phyloP scores from a whole-genome alignment of 2,329 filamentous ascomycete species.

The Canariomyces notabilis region DNA sequence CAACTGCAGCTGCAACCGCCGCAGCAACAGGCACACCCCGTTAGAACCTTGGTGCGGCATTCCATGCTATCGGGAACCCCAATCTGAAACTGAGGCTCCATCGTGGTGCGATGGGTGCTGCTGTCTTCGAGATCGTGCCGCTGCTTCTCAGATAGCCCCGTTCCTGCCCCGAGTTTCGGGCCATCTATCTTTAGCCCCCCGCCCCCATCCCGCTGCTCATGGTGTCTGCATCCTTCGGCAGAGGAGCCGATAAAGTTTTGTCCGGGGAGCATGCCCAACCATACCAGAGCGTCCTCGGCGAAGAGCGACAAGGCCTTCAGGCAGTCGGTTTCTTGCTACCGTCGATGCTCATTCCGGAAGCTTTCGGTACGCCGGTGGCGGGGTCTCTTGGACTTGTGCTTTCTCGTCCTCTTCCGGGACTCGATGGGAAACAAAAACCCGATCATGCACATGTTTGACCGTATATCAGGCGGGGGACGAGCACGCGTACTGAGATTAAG shows the following conservation, averaged over 20 bases:
- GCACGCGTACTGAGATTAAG: not conserved
- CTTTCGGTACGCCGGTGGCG: not conserved
- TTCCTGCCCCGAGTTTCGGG: not conserved
- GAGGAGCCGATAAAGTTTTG: constrained; percentile 10
- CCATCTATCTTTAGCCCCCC: not conserved
- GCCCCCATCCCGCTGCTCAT: constrained; percentile 1
- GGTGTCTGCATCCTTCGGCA: constrained; percentile 2
- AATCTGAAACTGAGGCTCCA: not conserved
- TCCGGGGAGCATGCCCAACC: constrained; percentile 9
- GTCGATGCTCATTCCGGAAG: not conserved
- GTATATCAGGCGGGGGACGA: not conserved
- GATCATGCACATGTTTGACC: constrained; percentile 16
- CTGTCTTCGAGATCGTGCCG: constrained; percentile 2
- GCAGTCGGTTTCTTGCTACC: not conserved
- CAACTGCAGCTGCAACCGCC: constrained; percentile 7
- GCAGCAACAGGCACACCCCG: not conserved
- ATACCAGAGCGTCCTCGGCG: constrained; percentile 9
- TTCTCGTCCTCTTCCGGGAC: not conserved
- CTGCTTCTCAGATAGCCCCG: not conserved
- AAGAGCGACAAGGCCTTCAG: not conserved
- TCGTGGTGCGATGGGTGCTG: not conserved
- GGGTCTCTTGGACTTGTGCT: constrained; percentile 7
- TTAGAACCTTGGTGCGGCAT: not conserved
- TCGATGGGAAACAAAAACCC: constrained; percentile 14
- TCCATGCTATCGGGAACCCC: constrained; percentile 1